A percentile compares a stretch with the other conserved stretches of the same genome.
These are phyloP conservation scores for Saitozyma podzolica DNA, from an alignment of 768 basidiomycete species.

Conservation along the genomic window DNA sequence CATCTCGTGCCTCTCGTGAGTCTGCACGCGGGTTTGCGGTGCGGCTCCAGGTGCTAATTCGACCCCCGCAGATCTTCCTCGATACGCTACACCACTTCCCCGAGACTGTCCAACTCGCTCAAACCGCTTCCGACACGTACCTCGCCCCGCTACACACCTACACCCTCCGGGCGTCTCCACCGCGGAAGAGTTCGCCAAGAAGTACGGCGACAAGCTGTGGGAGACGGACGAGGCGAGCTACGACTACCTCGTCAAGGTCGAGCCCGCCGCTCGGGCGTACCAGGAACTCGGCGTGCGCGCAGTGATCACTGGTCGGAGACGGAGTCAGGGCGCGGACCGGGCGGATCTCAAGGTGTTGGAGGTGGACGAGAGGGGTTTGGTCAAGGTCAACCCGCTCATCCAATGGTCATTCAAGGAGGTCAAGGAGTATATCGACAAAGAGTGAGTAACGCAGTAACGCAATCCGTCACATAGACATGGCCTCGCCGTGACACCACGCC, in stretches of 20 bases:
- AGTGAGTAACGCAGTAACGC: slow-evolving; percentile 54
- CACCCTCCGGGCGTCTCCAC: slow-evolving; percentile 68
- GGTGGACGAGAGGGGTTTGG: slow-evolving; percentile 80
- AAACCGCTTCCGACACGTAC: slow-evolving; percentile 76
- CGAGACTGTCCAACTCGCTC: slow-evolving; percentile 86
- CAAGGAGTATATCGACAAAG: slow-evolving; percentile 75
- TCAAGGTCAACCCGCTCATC: slow-evolving; percentile 93
- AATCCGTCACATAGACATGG: neutral
- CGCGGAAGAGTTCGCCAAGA: slow-evolving; percentile 71
- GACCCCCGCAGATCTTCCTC: slow-evolving; percentile 67
- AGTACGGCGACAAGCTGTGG: slow-evolving; percentile 81
- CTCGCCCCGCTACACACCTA: slow-evolving; percentile 71
- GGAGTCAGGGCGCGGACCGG: slow-evolving; percentile 90
- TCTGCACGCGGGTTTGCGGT: neutral
- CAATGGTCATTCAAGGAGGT: slow-evolving; percentile 82
- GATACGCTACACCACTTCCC: slow-evolving; percentile 96
- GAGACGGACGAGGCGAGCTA: slow-evolving; percentile 81
- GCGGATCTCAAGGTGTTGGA: slow-evolving; percentile 80
- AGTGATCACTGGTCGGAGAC: slow-evolving; percentile 91
- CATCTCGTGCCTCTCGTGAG: slow-evolving; percentile 62
- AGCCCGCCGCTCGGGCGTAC: slow-evolving; percentile 88
- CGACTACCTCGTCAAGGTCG: slow-evolving; percentile 93
- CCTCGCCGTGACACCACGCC: neutral
- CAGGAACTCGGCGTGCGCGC: slow-evolving; percentile 71
- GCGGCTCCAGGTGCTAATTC: neutral